Conservation (phyloP, 2,329 filamentous ascomycete species). For the Neofusicoccum laricinum region DNA sequence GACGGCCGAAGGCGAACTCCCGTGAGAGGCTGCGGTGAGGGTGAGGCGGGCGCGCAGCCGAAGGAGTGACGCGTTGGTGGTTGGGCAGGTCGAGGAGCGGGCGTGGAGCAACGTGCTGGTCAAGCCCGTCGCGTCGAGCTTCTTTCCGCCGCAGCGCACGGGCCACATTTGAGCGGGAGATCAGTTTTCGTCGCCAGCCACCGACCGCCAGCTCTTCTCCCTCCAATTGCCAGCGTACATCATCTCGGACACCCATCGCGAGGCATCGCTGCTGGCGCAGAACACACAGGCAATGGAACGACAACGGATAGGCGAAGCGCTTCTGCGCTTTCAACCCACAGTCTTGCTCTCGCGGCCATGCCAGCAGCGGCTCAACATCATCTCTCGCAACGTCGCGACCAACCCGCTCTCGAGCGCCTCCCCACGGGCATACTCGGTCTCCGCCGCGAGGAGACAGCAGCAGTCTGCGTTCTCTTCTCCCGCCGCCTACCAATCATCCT, state of each 20-base stretch:
- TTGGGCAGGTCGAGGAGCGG: neutral
- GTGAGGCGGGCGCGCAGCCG: neutral
- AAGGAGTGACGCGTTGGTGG: constrained; percentile 7
- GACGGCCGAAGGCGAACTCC: neutral
- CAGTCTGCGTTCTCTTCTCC: constrained; percentile 3
- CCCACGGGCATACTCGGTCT: neutral
- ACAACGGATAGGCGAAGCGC: constrained; percentile 25
- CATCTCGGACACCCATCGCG: neutral
- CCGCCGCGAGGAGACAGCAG: constrained; percentile 2
- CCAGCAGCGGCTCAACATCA: neutral
- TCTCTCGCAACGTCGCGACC: no score
- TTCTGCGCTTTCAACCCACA: constrained; percentile 26
- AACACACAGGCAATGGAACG: constrained; percentile 26
- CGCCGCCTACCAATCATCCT: constrained; percentile 4
- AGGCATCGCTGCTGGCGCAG: neutral
- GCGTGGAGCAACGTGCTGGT: neutral
- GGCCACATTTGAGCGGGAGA: neutral
- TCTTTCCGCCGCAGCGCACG: neutral
- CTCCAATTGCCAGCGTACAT: constrained; percentile 1
- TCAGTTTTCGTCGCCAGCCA: constrained; percentile 8
- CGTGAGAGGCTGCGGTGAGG: neutral
- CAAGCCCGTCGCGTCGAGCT: constrained; percentile 6
- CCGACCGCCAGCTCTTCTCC: neutral
- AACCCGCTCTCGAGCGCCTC: neutral
- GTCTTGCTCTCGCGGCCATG: constrained; percentile 13